Evolutionary conservation across 2,329 filamentous ascomycete genomes (phyloP).

Genomic region (Trichoderma sp.): DNA sequence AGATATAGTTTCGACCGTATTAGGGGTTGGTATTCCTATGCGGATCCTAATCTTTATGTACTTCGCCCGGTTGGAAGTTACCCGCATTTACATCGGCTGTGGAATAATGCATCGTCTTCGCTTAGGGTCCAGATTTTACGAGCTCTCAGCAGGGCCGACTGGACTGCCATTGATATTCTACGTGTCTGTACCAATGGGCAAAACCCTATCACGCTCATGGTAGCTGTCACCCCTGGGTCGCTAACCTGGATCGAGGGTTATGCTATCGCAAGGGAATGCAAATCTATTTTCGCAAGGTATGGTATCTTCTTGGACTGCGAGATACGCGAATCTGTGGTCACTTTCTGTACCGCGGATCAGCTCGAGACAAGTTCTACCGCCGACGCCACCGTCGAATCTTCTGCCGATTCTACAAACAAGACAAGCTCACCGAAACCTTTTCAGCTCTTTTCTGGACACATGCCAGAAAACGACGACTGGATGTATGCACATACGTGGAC

Average conservation of each 20-base stretch:
- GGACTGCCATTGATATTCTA: neutral
- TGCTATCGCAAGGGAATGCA: neutral
- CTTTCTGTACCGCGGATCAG: neutral
- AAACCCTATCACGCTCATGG: neutral
- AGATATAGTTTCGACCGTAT: neutral
- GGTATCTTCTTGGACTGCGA: slow-evolving; percentile 6
- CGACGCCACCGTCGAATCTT: neutral
- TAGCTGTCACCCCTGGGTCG: neutral
- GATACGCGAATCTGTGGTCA: neutral
- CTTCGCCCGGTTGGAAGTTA: neutral
- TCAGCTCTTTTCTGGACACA: neutral
- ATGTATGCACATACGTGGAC: neutral
- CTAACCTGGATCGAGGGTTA: neutral
- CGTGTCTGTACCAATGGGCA: neutral
- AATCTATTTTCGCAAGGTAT: neutral
- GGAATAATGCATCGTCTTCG: neutral
- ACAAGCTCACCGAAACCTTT: neutral
- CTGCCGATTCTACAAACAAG: neutral
- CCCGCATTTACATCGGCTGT: neutral
- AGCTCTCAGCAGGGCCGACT: neutral
- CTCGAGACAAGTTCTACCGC: neutral
- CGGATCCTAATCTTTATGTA: neutral
- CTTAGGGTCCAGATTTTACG: neutral
- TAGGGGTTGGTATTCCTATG: neutral
- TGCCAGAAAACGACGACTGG: neutral